Conservation (phyloP, 345 rosid genomes). For the Linum trigynum region DNA sequence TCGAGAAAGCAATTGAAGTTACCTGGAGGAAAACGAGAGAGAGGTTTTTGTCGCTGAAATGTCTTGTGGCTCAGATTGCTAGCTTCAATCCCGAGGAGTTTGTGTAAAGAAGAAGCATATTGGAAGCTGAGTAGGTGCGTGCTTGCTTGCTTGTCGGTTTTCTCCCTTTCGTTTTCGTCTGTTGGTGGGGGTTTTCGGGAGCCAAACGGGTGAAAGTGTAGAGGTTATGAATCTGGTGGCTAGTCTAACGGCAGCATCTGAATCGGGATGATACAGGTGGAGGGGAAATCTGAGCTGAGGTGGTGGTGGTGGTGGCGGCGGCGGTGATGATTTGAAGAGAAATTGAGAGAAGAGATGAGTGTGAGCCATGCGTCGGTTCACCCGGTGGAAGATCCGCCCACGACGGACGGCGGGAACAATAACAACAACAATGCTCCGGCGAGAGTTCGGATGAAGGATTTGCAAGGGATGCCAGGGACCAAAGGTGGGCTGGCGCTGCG, state of each 20-base stretch:
- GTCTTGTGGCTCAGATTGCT: background rate
- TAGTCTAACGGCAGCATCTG: background rate
- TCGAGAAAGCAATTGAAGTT: background rate
- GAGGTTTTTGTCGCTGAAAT: background rate
- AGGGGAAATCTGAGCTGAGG: background rate
- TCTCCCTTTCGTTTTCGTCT: background rate
- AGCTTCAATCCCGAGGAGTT: background rate
- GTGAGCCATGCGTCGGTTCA: constrained; percentile 79
- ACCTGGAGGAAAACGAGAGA: too few species aligned
- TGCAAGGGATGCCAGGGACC: constrained; percentile 70
- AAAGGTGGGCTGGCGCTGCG: constrained; percentile 55
- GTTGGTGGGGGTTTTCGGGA: background rate
- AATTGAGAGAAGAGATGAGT: constrained; percentile 43
- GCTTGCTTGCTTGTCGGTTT: background rate
- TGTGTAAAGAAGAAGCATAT: background rate
- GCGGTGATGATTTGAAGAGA: background rate
- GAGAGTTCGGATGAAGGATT: constrained; percentile 57
- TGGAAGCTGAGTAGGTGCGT: background rate
- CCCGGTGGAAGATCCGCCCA: constrained; percentile 59
- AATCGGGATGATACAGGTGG: background rate
- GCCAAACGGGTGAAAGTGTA: background rate
- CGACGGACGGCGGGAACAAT: constrained; percentile 37
- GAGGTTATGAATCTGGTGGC: background rate
- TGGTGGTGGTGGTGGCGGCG: background rate
- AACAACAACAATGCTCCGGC: constrained; percentile 19